Evolutionary conservation across 768 basidiomycete species (phyloP), one percentile per base, ranked within the genome.

Genomic region (Rossbeevera mucosa): DNA sequence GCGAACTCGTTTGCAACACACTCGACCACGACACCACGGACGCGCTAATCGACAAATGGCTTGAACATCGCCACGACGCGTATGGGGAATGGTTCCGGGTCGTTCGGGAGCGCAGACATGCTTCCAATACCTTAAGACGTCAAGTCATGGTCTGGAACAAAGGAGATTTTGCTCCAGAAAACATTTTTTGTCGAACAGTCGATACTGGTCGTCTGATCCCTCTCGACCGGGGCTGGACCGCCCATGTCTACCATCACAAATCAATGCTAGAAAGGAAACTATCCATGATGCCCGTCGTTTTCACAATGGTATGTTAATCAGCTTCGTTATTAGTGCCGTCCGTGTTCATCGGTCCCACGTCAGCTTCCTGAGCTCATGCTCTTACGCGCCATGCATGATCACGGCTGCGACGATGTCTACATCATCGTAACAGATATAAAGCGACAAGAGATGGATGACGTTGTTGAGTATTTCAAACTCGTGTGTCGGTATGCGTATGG

Each of bases 11-110:
- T 49, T 83, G 83, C 71, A 88, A 86, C 38, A 86, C 85, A 5
- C 77, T 89, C 51, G 84, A 86, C 70, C 82, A 86, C 72, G 83
- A 86, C 58, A 77, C 82, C 16, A 87, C 86, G 1, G 85, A 87
- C 72, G 76, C 81, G 72, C 81, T 89, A 59, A 88, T 89, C 71
- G 85, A 89, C 75, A 86, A 83, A 66, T 89, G 87, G 87, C 83
- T 89, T 42, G 85, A 88, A 64, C 85, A 88, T 63, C 80, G 80
- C 61, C 81, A 85, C 56, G 84, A 87, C 71, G 78, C 81, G 43
- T 88, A 88, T 64, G 80, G 80, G 67, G 85, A 87, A 49, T 89
- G 87, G 87, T 89, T 89, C 59, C 76, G 75, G 56, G 80, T 79
- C 51, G 78, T 86, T 11, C 76, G 86, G 47, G 84, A 86, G 61